Conservation (phyloP, 371 early-diverging fungal species). For the Lichtheimia ornata region DNA sequence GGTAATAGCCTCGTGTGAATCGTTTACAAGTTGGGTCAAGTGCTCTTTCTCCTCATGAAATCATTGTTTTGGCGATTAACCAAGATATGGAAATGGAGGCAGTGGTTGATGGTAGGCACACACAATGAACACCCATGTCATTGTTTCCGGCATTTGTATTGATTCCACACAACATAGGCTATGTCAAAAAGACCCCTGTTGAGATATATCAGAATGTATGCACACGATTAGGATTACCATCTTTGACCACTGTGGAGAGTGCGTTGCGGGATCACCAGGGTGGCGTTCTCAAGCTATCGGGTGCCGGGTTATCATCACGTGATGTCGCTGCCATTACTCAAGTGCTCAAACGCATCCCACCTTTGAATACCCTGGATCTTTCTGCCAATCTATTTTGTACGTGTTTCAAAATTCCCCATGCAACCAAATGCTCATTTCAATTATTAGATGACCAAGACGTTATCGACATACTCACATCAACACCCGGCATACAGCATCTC, state of each 20-base stretch:
- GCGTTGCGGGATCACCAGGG: background rate
- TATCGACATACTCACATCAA: conserved; percentile 10
- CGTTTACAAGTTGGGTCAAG: background rate
- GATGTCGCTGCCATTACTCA: conserved; percentile 12
- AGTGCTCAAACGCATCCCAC: conserved; percentile 20
- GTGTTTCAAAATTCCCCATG: background rate
- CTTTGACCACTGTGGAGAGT: background rate
- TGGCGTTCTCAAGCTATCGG: background rate
- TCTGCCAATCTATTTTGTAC: conserved; percentile 32
- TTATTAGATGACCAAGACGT: conserved; percentile 29
- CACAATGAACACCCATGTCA: conserved; percentile 16
- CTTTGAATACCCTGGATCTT: conserved; percentile 20
- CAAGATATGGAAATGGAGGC: background rate
- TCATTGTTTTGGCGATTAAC: background rate
- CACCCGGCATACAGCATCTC: conserved; percentile 14
- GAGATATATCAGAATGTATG: conserved; percentile 31
- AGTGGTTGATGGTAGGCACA: background rate
- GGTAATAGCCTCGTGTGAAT: background rate
- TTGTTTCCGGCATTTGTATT: background rate
- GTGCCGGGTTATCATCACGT: conserved; percentile 1
- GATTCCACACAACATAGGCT: background rate
- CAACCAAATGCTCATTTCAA: background rate
- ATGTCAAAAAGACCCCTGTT: conserved; percentile 20
- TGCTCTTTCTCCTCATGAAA: background rate
- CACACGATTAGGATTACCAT: conserved; percentile 5